These are phyloP conservation scores for Aspergillus ochraceoroseus DNA, from an alignment of 2,329 filamentous ascomycete genomes.

Conservation along the genomic window DNA sequence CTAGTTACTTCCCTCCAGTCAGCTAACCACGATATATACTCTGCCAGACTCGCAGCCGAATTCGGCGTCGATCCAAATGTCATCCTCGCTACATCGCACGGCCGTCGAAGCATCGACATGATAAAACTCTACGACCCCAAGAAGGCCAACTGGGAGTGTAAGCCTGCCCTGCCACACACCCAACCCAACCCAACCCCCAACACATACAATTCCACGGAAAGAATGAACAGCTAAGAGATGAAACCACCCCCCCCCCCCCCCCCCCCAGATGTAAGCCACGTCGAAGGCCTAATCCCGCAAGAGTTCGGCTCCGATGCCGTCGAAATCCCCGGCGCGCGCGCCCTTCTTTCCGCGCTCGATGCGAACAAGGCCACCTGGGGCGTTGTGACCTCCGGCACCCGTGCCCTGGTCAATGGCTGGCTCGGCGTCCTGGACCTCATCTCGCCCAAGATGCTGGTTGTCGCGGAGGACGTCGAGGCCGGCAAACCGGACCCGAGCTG, in stretches of 20 bases:
- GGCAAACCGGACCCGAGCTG: conserved; percentile 75
- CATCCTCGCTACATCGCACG: conserved; percentile 88
- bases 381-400: conserved; percentile 71
- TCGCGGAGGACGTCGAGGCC: conserved; percentile 67
- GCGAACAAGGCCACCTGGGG: conserved; percentile 66
- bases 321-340: conserved; percentile 78
- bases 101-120: conserved; percentile 80
- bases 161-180: no score
- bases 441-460: conserved; percentile 61
- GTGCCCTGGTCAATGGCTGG: conserved; percentile 65
- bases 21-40: background rate
- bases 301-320: conserved; percentile 71
- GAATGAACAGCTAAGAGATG: no score
- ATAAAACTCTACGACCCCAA: conserved; percentile 73
- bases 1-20: background rate
- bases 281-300: conserved; percentile 73
- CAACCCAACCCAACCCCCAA: no score
- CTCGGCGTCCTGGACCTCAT: conserved; percentile 62
- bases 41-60: conserved; percentile 57
- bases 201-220: no score
- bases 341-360: conserved; percentile 64
- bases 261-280: conserved; percentile 64
- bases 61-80: conserved; percentile 77
- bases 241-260: no score
- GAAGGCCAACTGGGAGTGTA: conserved; percentile 90